Evolutionary conservation across 1,139 yeast genomes (phyloP).

Genomic region (Yamadazyma dendronema): DNA sequence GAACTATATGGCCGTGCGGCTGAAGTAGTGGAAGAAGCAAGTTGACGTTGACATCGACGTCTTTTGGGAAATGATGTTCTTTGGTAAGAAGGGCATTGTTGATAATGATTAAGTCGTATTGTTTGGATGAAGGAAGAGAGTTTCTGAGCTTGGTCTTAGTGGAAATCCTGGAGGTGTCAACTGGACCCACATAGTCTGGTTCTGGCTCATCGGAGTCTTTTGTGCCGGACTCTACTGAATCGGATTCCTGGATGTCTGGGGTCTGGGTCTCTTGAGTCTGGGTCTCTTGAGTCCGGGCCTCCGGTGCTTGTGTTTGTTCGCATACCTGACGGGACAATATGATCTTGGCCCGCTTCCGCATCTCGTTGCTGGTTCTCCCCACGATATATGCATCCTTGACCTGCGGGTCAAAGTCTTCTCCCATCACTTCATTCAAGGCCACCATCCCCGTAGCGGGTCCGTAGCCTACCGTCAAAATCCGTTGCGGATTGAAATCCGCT

Average conservation of each 20-base stretch:
- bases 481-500: slow-evolving; percentile 56
- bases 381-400: slow-evolving; percentile 70
- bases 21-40: slow-evolving; percentile 57
- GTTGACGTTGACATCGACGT: slow-evolving; percentile 70
- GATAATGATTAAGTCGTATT: slow-evolving; percentile 81
- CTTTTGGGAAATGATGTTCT: slow-evolving; percentile 60
- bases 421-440: slow-evolving; percentile 82
- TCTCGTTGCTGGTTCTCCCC: slow-evolving; percentile 59
- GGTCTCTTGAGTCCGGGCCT: background rate
- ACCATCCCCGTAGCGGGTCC: slow-evolving; percentile 95
- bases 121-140: slow-evolving; percentile 44
- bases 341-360: slow-evolving; percentile 79
- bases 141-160: slow-evolving; percentile 54
- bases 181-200: slow-evolving; percentile 49
- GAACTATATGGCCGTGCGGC: slow-evolving; percentile 75
- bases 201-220: slow-evolving; percentile 16
- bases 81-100: slow-evolving; percentile 73
- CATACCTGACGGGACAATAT: slow-evolving; percentile 67
- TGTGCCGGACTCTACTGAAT: too few relatives aligned
- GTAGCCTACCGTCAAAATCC: slow-evolving; percentile 75
- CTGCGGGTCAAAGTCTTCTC: slow-evolving; percentile 56
- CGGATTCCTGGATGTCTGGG: background rate
- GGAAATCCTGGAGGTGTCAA: slow-evolving; percentile 54
- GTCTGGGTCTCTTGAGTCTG: background rate
- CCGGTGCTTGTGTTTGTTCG: slow-evolving; percentile 32